Base-by-base conservation (phyloP, 441 rosid genomes). In the Euphorbia celastroides region DNA sequence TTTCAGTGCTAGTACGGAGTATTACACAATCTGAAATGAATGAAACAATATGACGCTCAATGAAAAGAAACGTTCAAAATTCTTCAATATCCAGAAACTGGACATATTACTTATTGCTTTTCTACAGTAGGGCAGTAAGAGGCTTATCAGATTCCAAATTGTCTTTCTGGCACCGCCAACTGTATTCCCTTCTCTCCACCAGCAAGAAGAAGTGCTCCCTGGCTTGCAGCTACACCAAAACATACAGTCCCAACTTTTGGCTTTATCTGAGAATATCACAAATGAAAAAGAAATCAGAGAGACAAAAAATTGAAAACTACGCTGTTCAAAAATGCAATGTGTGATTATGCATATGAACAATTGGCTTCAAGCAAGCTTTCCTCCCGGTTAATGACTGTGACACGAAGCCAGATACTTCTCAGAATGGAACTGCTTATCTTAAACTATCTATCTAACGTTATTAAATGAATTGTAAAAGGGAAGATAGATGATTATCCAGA, bases 171-270 rank as follows among this genome's bases (percentile, higher is more conserved):
- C 98, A 91, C 92, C 30, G 98, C 82, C 70, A 88, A 94, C 0
- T 94, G 89, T 93, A 92, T 92, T 64, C 98, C 97, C 75, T 92
- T 94, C 70, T 94, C 97, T 72, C 98, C 92, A 67, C 87, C 97
- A 68, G 94, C 88, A 55, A 92, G 96, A 77, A 89, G 88, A 70
- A 92, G 84, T 64, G 97, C 94, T 71, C 88, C 97, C 83, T 88
- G 93, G 77, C 97, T 94, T 71, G 98, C 97, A 66, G 94, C 92
- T 66, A 92, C 89, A 61, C 98, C 99, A 66, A 94, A 89, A 75
- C 97, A 86, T 32, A 94, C 94, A 2, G 96, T 92, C 68, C 97
- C 94, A 57, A 94, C 93, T 86, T 81, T 89, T 50, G 96, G 98
- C 78, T 86, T 89, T 73, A 94, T 87, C 97, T 88, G 84, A 72